Percentiles rank a stretch among this genome's conserved stretches.
Evolutionary conservation across 179 eudicot species (phyloP).

Genomic region (Beta corolliflora): DNA sequence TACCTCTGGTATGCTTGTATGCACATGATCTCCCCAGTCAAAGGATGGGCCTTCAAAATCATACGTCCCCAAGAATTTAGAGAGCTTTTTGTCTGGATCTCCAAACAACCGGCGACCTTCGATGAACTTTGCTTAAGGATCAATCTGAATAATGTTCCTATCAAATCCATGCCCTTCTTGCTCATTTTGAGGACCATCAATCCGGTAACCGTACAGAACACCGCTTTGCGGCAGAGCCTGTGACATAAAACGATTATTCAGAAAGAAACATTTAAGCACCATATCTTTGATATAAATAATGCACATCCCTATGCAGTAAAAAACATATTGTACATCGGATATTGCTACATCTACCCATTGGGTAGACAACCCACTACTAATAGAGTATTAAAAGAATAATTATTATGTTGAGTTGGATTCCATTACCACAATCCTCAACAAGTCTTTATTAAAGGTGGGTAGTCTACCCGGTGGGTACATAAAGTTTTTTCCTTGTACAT

Average conservation of each 20-base stretch:
- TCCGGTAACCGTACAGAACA: constrained; percentile 82
- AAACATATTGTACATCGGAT: too few species aligned
- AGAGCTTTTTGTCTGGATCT: constrained; percentile 58
- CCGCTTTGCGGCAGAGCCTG: constrained; percentile 72
- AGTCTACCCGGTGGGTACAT: too few species aligned
- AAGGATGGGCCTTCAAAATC: constrained; percentile 76
- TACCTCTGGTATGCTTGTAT: background rate
- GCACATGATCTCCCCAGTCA: constrained; percentile 77
- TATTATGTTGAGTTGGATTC: too few species aligned
- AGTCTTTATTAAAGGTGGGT: too few species aligned
- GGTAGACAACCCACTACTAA: background rate
- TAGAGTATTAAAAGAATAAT: background rate
- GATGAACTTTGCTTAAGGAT: constrained; percentile 85
- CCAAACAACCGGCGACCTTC: constrained; percentile 93
- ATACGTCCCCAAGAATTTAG: constrained; percentile 75
- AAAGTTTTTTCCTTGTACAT: too few species aligned
- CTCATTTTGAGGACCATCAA: constrained; percentile 92
- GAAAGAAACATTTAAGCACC: background rate
- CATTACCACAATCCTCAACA: too few species aligned
- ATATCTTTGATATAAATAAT: background rate
- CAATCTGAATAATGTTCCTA: constrained; percentile 58
- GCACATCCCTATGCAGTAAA: background rate
- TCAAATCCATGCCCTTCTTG: constrained; percentile 92
- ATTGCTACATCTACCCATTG: background rate
- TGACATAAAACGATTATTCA: constrained; percentile 15